A percentile compares a stretch with the other conserved stretches of the same genome.
Conservation (phyloP, 108 stramenopile species). For the Asterionellopsis glacialis region DNA sequence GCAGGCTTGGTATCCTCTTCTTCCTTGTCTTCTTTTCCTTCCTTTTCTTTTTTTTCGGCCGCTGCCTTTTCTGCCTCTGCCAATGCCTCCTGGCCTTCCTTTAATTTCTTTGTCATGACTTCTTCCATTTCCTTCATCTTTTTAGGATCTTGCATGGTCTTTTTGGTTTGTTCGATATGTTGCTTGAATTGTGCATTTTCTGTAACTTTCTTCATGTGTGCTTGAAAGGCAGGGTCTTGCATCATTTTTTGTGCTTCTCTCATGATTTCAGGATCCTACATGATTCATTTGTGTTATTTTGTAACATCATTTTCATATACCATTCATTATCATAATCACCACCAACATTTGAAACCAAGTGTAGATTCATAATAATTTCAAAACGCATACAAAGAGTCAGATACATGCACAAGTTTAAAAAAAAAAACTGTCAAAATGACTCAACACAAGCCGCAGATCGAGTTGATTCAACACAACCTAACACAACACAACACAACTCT, state of each 20-base stretch:
- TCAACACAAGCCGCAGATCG: too few relatives aligned
- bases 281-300: too few relatives aligned
- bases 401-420: conserved; percentile 1
- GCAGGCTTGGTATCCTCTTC: conserved; percentile 20
- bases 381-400: not conserved
- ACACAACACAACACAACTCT: too few relatives aligned
- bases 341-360: too few relatives aligned
- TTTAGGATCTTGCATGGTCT: conserved; percentile 66
- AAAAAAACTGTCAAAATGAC: not conserved
- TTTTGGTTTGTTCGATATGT: conserved; percentile 53
- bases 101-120: conserved; percentile 46
- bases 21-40: conserved; percentile 21
- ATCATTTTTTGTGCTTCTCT: conserved; percentile 83
- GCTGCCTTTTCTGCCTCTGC: conserved; percentile 48
- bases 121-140: conserved; percentile 78
- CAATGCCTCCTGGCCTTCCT: conserved; percentile 63
- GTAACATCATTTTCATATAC: too few relatives aligned
- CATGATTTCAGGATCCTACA: conserved; percentile 88
- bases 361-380: too few relatives aligned
- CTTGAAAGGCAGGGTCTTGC: conserved; percentile 77
- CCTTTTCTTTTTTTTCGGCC: conserved; percentile 19
- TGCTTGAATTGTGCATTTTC: conserved; percentile 55
- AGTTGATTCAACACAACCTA: too few relatives aligned
- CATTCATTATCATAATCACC: too few relatives aligned
- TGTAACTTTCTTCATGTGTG: conserved; percentile 77